Evolutionary conservation across 768 basidiomycete genomes (phyloP), one percentile per base, ranked within the genome.

Genomic region (Lentinula sp.): DNA sequence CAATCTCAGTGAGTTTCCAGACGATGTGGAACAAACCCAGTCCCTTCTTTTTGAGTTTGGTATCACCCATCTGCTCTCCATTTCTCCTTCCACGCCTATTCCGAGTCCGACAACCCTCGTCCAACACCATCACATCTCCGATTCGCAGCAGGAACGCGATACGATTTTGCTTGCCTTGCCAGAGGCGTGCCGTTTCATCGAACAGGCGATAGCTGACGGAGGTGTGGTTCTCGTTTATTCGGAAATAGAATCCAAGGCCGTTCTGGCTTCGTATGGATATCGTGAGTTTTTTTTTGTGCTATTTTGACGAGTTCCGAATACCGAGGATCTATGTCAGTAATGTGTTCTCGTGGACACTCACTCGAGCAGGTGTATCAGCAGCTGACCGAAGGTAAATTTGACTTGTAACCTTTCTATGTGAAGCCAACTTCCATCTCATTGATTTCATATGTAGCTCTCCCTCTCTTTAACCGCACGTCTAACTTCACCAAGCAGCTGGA

Each of bases 161-260:
- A 74, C 69, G 4, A 70, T 85, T 10, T 64, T 86, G 4, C 66
- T 82, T 23, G 73, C 76, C 6, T 73, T 87, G 4, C 80, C 79
- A 10, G 72, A 71, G 6, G 70, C 77, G n/a, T 81, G 79, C 59
- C 65, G 68, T 42, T 84, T 80, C 61, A 75, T 85, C n/a, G 67
- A 70, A 15, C 67, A 76, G 23, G 80, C 81, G 0, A 65, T 81
- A 6, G 66, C 70, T 8, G 66, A 61, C 39, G 76, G 76, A 5
- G 81, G 80, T 2, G 72, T 71, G 35, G 80, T 86, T 16, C 79
- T 87, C 23, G 77, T 87, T 20, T 78, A 85, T 68, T 85, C 76
- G 39, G 70, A 73, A 12, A 73, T 76, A n/a, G 86, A 87, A 61
- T 76, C 79, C 9, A 77, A 80, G 51, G 83, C 84, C 16, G 84